A percentile compares a stretch with the other conserved stretches of the same genome.
Conservation (phyloP, 2,329 filamentous ascomycete species). For the Chlorencoelia australis region DNA sequence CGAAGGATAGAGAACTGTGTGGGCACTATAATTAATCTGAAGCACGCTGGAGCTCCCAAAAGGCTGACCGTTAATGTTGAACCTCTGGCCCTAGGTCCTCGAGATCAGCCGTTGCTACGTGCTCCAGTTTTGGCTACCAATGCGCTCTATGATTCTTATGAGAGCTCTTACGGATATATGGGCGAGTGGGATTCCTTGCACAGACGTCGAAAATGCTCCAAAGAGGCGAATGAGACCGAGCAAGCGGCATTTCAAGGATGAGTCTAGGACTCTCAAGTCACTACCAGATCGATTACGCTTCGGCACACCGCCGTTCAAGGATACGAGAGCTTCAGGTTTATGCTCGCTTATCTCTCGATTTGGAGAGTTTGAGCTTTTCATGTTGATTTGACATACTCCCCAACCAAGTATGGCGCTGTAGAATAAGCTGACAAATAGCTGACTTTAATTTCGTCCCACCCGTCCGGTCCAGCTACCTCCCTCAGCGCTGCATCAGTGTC, state of each 20-base stretch:
- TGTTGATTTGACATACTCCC: too few relatives aligned
- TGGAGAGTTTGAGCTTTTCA: too few relatives aligned
- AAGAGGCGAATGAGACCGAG: conserved; percentile 2
- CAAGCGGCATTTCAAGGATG: conserved; percentile 3
- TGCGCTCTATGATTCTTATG: background rate
- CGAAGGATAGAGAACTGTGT: conserved; percentile 2
- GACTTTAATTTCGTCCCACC: too few relatives aligned
- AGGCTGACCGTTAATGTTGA: conserved; percentile 4
- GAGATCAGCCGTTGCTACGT: conserved; percentile 2
- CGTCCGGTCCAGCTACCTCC: too few relatives aligned
- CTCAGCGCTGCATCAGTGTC: conserved; percentile 1
- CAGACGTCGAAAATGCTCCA: conserved; percentile 3
- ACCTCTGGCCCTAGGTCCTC: conserved; percentile 1
- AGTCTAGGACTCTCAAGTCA: conserved; percentile 5
- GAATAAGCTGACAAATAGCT: too few relatives aligned
- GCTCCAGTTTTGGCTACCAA: conserved; percentile 4
- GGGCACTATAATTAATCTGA: conserved; percentile 1
- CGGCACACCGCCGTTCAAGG: conserved; percentile 1
- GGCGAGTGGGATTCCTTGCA: conserved; percentile 2
- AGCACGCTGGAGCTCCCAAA: conserved; percentile 2
- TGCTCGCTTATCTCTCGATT: too few relatives aligned
- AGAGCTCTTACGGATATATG: conserved; percentile 4
- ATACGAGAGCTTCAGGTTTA: background rate
- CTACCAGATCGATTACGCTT: conserved; percentile 4
- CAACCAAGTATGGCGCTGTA: too few relatives aligned